Base-by-base conservation (phyloP, 352 stramenopile species). In the Globisporangium camurandrum region DNA sequence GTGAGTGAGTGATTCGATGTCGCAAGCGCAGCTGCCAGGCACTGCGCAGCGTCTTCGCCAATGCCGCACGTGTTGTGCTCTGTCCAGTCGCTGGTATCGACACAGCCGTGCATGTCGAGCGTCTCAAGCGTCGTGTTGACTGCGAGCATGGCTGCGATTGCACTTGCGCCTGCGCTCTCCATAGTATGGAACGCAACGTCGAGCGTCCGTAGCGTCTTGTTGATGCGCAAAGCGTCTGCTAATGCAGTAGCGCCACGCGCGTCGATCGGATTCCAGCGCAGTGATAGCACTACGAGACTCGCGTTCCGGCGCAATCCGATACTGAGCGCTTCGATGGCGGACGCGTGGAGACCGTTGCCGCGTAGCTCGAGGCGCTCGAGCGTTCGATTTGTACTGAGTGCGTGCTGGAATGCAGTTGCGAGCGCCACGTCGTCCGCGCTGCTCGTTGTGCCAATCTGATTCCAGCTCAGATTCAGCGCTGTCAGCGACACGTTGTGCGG, bases 151-250 rank as follows among this genome's bases (percentile, higher is more conserved):
- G 42, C 59, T 0, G 75, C 73, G 50, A 93, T 86, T 2, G 75
- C 77, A 16, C 41, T 34, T 9, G 72, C 82, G 6, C 82, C 77
- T 20, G 56, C 58, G 3, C 53, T 44, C 0, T 72, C 75, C 73
- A 91, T 91, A 0, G 70, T 74, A 46, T 91, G 80, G 44, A 86
- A 72, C 49, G 86, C 75, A 54, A 91, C 84, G 44, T 91, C 80
- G 1, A 91, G 62, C 4, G 87, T 3, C 6, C 36, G 59, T 14
- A 91, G 56, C 24, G 62, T 68, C 53, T 91, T 75, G 65, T 88
- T 91, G 4, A 55, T 34, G 1, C 60, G 51, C 3, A 91, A 54
- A 0, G 75, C 76, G 19, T 63, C 24, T 1, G 82, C 82, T 0
- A 93, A 55, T 3, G 74, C 75, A 47, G 75, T 58, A 1, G 79